Evolutionary conservation across 2,329 filamentous ascomycete species (phyloP), one percentile per base, ranked within the genome.

Genomic region (Curvularia sp.): DNA sequence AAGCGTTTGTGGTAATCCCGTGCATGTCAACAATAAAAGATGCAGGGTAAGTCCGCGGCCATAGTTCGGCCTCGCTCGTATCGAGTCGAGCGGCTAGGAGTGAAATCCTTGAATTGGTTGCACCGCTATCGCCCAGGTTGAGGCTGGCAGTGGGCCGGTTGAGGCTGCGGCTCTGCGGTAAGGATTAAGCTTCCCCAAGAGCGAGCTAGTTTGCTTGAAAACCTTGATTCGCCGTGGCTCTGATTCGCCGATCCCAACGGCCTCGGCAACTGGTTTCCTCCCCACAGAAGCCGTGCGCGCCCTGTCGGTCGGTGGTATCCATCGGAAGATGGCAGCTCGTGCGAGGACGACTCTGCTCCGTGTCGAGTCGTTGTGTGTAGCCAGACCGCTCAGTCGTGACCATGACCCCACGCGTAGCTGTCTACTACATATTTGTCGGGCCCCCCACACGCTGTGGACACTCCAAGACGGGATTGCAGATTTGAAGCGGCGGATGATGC

Each of bases 81-180:
- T 57, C 42, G 38, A 49, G 22, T 28, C 43, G 43, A 54, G 61
- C 57, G 63, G 60, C 56, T 62, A 61, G 58, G 53, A 60, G 50
- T 53, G 61, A 61, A 62, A 56, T 49, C 44, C 41, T 46, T 55
- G 53, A 53, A 51, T 55, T 48, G 52, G 49, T 33, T 24, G 55
- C 43, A 48, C 44, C 62, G 60, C 62, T 65, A 66, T 60, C 12
- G 38, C 44, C 33, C 15, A 26, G 52, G 56, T 59, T 59, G 59
- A 59, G 49, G 53, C 52, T 53, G 42, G 56, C 50, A 46, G 59
- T 60, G 59, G 59, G 49, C 30, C 57, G 18, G 12, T 30, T 33
- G 51, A 44, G 46, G 38, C 49, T 41, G 55, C 49, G 56, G 56
- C 52, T 58, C 56, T 58, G 51, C 56, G 56, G 51, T 9, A 58